A percentile compares a stretch with the other conserved stretches of the same genome.
Conservation (phyloP, 2,329 filamentous ascomycete species). For the Amauroascus verrucosus region DNA sequence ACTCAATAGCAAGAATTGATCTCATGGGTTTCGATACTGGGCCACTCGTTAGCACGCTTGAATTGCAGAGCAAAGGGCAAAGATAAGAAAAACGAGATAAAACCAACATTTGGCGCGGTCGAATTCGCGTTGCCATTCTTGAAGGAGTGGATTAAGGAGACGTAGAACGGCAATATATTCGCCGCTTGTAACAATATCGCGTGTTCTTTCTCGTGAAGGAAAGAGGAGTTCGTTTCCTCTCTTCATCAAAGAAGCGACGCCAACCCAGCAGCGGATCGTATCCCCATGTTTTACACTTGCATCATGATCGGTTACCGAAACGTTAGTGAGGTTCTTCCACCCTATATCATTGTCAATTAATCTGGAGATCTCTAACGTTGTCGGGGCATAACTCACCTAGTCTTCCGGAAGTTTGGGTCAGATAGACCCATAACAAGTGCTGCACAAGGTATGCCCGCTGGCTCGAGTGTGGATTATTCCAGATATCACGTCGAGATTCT, state of each 20-base stretch:
- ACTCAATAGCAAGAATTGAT: conserved; percentile 46
- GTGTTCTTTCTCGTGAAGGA: conserved; percentile 66
- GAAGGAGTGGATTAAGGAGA: conserved; percentile 64
- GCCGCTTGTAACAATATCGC: conserved; percentile 68
- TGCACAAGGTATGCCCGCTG: conserved; percentile 29
- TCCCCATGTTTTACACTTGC: conserved; percentile 18
- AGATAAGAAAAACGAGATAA: not conserved
- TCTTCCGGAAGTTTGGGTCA: conserved; percentile 43
- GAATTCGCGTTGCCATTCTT: conserved; percentile 56
- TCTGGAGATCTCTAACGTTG: conserved; percentile 38
- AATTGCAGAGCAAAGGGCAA: too few species aligned
- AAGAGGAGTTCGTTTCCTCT: conserved; percentile 74
- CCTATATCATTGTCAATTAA: conserved; percentile 24
- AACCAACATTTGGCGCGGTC: conserved; percentile 28
- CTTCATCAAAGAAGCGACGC: conserved; percentile 78
- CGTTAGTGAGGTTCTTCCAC: conserved; percentile 19
- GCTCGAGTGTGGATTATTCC: conserved; percentile 25
- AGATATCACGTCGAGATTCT: conserved; percentile 19
- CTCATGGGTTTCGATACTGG: conserved; percentile 49
- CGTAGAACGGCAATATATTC: conserved; percentile 67
- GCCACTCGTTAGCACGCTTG: not conserved
- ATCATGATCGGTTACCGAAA: conserved; percentile 17
- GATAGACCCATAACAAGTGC: conserved; percentile 38
- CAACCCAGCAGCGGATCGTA: conserved; percentile 56
- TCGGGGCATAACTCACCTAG: conserved; percentile 40